Percentiles rank a stretch among this genome's conserved stretches.
Conservation (phyloP, 352 stramenopile genomes). For the Globisporangium nunn region DNA sequence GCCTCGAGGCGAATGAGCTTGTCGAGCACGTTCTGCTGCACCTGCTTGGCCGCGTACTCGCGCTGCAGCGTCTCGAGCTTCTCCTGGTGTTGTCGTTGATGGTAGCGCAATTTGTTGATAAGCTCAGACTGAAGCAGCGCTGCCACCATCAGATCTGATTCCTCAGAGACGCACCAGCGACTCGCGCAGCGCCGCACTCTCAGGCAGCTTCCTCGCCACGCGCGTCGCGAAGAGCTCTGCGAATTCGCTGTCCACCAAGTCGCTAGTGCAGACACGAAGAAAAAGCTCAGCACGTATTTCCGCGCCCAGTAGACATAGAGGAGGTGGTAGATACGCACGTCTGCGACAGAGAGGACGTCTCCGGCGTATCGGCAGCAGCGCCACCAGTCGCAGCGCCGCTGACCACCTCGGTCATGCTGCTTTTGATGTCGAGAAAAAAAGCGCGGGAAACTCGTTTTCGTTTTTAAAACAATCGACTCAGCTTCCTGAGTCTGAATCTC, state of each 20-base stretch:
- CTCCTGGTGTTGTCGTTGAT: constrained; percentile 14
- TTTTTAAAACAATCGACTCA: no score
- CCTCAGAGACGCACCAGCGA: constrained; percentile 15
- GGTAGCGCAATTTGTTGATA: not conserved
- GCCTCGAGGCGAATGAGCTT: constrained; percentile 58
- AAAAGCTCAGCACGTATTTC: not conserved
- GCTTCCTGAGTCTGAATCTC: no score
- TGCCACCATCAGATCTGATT: no score
- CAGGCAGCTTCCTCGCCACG: constrained; percentile 18
- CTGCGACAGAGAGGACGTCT: not conserved
- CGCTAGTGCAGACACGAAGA: constrained; percentile 3
- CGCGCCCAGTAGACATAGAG: not conserved
- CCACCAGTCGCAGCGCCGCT: not conserved
- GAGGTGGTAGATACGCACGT: not conserved
- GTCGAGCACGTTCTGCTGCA: constrained; percentile 67
- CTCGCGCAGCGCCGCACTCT: constrained; percentile 20
- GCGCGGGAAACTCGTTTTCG: no score
- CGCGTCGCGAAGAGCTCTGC: constrained; percentile 38
- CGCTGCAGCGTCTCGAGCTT: constrained; percentile 37
- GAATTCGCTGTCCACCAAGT: constrained; percentile 23
- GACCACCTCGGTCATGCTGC: no score
- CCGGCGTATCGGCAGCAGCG: not conserved
- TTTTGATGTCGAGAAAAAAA: no score
- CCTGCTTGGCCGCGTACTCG: constrained; percentile 52
- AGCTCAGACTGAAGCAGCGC: no score